Evolutionary conservation across 495 filamentous ascomycete species (phyloP), one percentile per base, ranked within the genome.

Genomic region (Zalerion maritima): DNA sequence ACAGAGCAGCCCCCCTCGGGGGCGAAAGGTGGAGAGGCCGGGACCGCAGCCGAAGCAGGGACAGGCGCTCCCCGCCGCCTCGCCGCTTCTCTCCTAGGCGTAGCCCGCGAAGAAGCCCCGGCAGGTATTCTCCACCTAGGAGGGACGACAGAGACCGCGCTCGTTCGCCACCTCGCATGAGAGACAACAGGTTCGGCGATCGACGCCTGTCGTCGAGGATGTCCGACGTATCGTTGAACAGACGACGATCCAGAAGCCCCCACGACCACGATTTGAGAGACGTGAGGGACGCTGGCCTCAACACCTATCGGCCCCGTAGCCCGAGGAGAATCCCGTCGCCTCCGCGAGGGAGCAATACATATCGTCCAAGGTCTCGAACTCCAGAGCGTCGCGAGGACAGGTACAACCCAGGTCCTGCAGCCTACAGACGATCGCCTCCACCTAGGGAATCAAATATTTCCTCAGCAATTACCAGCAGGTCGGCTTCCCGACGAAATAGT

Each of bases 221-320:
- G 23, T 32, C 9, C 9, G n/a, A 41, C 26, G 19, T 21, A 13
- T 22, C 23, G 3, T n/a, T 3, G 11, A 29, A 29, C 38, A 60
- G 57, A 41, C 47, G 58, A 31, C 47, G 61, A 40, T 64, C 60
- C n/a, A 56, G 60, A 19, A 62, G 60, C 14, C 60, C 61, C 1
- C 52, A 49, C 27, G 48, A 58, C 11, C 50, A 58, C 43, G 60
- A 64, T 26, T n/a, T n/a, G n/a, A n/a, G n/a, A n/a, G n/a, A n/a
- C 52, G 59, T 24, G 32, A 27, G 6, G 41, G 50, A 26, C 37
- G 36, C n/a, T 34, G 49, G 5, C 57, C 4, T 49, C 58, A 17
- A 47, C 56, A 2, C 57, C 58, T n/a, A n/a, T n/a, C n/a, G n/a
- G n/a, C n/a, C n/a, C n/a, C n/a, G n/a, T n/a, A n/a, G n/a, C 1